Base-by-base conservation (phyloP, 441 rosid genomes). In the Syzygium syzygioides region DNA sequence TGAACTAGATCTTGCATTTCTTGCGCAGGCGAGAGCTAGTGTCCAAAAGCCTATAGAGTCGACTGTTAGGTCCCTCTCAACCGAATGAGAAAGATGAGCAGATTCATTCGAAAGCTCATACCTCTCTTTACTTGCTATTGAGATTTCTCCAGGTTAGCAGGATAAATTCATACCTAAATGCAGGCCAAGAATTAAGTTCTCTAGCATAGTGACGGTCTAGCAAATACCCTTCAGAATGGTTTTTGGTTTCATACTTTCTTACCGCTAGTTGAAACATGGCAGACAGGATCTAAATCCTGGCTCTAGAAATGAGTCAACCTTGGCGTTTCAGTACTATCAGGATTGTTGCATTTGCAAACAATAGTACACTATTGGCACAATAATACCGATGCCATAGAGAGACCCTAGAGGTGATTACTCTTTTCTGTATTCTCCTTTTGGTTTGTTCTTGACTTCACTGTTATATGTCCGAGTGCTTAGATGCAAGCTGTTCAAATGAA, bases 1-100 rank as follows among this genome's bases (percentile, higher is more conserved):
- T 30, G 96, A 96, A 88, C 97, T 98, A 7, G 97, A 93, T 92
- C 93, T 94, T 37, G 86, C 91, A 86, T 97, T 97, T 91, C 91
- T 95, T 4, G 95, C 94, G 1, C 94, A 92, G 86, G 94, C 93
- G 37, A 91, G 95, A 93, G 95, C 96, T 86, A 95, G 96, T 87
- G 91, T 95, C 55, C 92, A 86, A 88, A 92, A 90, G 87, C 55
- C 91, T 37, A 86, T 87, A 8, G 89, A 90, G 54, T 92, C 88
- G 88, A 90, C 92, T 30, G 71, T 91, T 91, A 79, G 91, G 89
- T 87, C 91, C 94, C n/a, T 90, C 95, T 9, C 88, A 91, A 4
- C 88, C 93, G 4, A 62, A 86, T 50, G 95, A 96, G 94, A 97
- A 95, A 92, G 88, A 92, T 88, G 93, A 95, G 86, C 95, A 92